These are phyloP conservation scores for Aspergillus latus DNA, from an alignment of 2,329 filamentous ascomycete genomes.

Conservation along the genomic window DNA sequence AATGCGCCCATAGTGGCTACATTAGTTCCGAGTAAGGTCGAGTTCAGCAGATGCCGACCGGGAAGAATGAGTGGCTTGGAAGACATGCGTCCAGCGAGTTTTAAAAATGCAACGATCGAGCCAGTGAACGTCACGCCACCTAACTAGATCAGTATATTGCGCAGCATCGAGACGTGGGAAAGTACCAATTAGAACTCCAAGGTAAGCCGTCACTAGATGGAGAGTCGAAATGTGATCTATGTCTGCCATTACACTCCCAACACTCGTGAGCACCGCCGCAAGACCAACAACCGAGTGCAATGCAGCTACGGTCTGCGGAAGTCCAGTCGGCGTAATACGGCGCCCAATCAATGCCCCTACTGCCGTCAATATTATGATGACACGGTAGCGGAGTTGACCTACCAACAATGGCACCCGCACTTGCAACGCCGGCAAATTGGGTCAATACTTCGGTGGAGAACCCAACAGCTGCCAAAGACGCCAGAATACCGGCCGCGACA, in stretches of 20 bases:
- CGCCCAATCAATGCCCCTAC: conserved; percentile 73
- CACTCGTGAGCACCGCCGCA: conserved; percentile 82
- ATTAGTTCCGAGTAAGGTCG: conserved; percentile 71
- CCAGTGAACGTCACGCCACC: conserved; percentile 85
- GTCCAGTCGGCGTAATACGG: conserved; percentile 80
- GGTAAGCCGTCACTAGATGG: conserved; percentile 81
- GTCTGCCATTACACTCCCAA: conserved; percentile 78
- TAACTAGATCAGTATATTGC: conserved; percentile 12
- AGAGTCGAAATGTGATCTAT: conserved; percentile 70
- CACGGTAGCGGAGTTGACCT: conserved; percentile 13
- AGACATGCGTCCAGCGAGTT: conserved; percentile 78
- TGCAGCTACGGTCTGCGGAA: conserved; percentile 86
- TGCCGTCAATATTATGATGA: conserved; percentile 4
- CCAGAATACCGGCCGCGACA: conserved; percentile 77
- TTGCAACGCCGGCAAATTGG: conserved; percentile 74
- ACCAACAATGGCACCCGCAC: conserved; percentile 66
- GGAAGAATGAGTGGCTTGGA: conserved; percentile 72
- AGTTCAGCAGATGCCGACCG: conserved; percentile 74
- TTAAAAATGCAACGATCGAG: conserved; percentile 84
- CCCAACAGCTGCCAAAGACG: conserved; percentile 76
- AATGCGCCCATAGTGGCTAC: conserved; percentile 82
- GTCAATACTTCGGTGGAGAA: conserved; percentile 75
- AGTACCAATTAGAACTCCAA: conserved; percentile 75
- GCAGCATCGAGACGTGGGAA: background rate
- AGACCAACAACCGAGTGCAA: conserved; percentile 88